Conservation (phyloP, 345 rosid genomes). For the Acer negundo region DNA sequence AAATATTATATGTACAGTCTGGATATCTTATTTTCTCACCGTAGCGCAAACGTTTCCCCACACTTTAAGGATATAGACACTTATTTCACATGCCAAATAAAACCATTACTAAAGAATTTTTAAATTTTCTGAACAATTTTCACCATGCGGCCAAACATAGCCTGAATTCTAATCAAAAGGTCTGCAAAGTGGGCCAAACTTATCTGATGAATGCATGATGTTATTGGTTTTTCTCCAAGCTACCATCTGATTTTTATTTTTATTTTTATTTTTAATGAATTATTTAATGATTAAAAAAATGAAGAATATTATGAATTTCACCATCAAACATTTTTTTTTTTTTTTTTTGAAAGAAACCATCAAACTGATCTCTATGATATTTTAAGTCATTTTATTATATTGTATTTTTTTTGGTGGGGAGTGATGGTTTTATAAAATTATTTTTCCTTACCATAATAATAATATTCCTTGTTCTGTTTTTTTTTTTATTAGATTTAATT, state of each 20-base stretch:
- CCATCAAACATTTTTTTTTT: too few relatives aligned
- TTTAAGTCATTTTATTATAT: not conserved
- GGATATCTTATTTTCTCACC: too few relatives aligned
- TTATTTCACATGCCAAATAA: not conserved
- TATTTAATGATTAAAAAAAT: not conserved
- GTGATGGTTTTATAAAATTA: too few relatives aligned
- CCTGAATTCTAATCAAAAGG: not conserved
- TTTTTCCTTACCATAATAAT: not conserved
- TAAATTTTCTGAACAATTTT: not conserved
- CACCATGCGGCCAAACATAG: not conserved
- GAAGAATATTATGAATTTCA: not conserved
- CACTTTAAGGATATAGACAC: too few relatives aligned
- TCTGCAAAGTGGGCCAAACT: not conserved
- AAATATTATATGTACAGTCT: too few relatives aligned
- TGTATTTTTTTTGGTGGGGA: too few relatives aligned
- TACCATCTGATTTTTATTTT: not conserved
- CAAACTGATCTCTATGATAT: not conserved
- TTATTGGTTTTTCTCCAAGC: not conserved
- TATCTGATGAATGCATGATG: not conserved
- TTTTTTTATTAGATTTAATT: not conserved
- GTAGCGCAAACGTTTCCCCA: too few relatives aligned
- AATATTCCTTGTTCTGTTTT: not conserved
- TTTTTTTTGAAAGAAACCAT: too few relatives aligned
- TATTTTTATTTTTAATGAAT: too few relatives aligned
- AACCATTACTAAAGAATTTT: too few relatives aligned